Base-by-base conservation (phyloP, 1,284 basidiomycete species). In the Exobasidium cylindrosporum region DNA sequence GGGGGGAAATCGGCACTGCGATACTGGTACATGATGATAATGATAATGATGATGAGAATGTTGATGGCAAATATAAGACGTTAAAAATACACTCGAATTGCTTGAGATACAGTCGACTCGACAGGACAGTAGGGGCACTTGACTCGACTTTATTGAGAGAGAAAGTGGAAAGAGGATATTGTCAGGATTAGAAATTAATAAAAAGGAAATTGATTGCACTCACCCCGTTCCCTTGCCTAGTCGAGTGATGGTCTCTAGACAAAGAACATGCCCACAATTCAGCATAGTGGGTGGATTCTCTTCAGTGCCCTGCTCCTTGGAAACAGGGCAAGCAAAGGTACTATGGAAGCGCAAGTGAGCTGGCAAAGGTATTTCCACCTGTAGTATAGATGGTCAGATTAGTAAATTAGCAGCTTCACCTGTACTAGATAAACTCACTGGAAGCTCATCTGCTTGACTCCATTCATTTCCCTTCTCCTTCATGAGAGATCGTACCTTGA, bases 221-320 rank as follows among this genome's bases (percentile, higher is more conserved):
- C 73, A 94, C 93, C 89, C 89, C 73, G 86, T 87, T 26, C 88
- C 86, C 82, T 95, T 96, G 74, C 63, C 69, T 7, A 78, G 46
- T 24, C 69, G 35, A 3, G 61, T 66, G n/a, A 78, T 64, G 32
- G 67, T 67, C 46, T 78, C 75, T 21, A 64, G 57, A 53, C 72
- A 76, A 10, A 74, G 31, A 31, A 71, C 70, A 58, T 99, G 96
- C 0, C 95, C 95, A 78, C 95, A 98, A 1, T 84, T 82, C 84
- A 98, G 88, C 90, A 97, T 94, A 91, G 96, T 96, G 0, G 95
- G 95, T 23, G 94, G 96, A 79, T 98, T 99, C 62, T 85, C 80
- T 57, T 93, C 89, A 0, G 91, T 95, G 13, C 92, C 87, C 81
- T 96, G 93, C 77, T 98, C 95, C 81, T 97, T 98, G 14, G 91